Evolutionary conservation across 331 rosid species (phyloP), one percentile per base, ranked within the genome.

Genomic region (Malus hybrid): DNA sequence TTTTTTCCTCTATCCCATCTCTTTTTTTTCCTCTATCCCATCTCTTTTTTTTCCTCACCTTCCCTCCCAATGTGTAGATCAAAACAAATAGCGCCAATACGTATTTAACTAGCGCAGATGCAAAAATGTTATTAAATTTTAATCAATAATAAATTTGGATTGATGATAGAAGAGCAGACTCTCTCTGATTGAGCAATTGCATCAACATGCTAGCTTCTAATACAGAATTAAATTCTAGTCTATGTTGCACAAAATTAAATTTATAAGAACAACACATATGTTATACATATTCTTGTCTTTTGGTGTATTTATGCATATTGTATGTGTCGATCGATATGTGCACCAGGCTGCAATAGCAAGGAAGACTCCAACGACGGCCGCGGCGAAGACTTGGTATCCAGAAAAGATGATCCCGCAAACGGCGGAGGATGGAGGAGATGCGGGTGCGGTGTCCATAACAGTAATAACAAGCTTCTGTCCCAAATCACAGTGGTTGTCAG

Each of bases 391-490:
- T 52, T 78, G 72, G 44, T 11, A 61, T 48, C 81, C 78, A 0
- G 82, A 55, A 18, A 39, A 55, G 4, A n/a, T 9, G 48, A 65
- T 7, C 36, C 52, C 52, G 14, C n/a, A 68, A 55, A 62, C 14
- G 4, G 81, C 44, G 24, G 65, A 44, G 5, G 81, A 71, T 4
- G 67, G 70, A 39, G 73, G 5, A 0, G 75, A 63, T 67, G 78
- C 27, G 24, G 80, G 74, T 2, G 55, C 12, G 11, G 57, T 32
- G 4, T 78, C 55, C 48, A 4, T 18, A 19, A 87, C 87, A 24
- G 42, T 78, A 34, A 87, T 34, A 48, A 16, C 5, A 63, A 87
- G 84, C 70, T 73, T 87, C 69, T 80, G 86, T 10, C 84, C 80
- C 69, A 10, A n/a, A 13, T 14, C n/a, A 68, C 88, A 82, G 67